Conservation (phyloP, 345 rosid species). For the Lumnitzera littorea region DNA sequence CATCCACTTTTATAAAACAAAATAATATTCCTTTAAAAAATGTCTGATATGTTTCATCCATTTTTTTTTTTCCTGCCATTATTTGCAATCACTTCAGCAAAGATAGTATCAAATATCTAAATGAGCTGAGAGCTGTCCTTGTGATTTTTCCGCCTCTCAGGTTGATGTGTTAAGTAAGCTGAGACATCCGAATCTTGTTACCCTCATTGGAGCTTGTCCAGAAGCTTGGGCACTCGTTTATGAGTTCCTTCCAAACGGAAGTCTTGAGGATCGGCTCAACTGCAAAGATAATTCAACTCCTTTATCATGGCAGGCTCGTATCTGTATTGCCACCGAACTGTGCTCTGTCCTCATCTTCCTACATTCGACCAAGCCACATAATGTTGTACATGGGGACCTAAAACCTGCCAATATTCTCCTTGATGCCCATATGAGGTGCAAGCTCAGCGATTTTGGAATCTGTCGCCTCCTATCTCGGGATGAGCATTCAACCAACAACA, state of each 20-base stretch:
- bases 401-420: constrained; percentile 78
- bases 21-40: too few species aligned
- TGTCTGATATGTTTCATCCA: too few species aligned
- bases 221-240: constrained; percentile 72
- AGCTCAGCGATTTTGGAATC: constrained; percentile 75
- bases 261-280: constrained; percentile 78
- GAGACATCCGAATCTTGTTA: constrained; percentile 82
- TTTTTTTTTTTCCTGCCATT: too few species aligned
- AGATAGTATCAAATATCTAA: background rate
- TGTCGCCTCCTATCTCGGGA: constrained; percentile 29
- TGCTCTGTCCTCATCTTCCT: constrained; percentile 72
- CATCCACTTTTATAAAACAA: too few species aligned
- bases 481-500: constrained; percentile 20
- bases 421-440: constrained; percentile 53
- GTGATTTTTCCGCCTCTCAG: constrained; percentile 28
- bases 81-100: too few species aligned
- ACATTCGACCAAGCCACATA: constrained; percentile 57
- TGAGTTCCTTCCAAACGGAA: constrained; percentile 74
- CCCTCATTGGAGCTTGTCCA: constrained; percentile 76
- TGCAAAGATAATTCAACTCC: constrained; percentile 65
- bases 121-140: background rate
- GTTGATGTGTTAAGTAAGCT: constrained; percentile 65
- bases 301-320: constrained; percentile 74
- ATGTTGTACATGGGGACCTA: constrained; percentile 74
- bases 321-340: constrained; percentile 63